Conservation (phyloP, 495 filamentous ascomycete species). For the Physcia stellaris region DNA sequence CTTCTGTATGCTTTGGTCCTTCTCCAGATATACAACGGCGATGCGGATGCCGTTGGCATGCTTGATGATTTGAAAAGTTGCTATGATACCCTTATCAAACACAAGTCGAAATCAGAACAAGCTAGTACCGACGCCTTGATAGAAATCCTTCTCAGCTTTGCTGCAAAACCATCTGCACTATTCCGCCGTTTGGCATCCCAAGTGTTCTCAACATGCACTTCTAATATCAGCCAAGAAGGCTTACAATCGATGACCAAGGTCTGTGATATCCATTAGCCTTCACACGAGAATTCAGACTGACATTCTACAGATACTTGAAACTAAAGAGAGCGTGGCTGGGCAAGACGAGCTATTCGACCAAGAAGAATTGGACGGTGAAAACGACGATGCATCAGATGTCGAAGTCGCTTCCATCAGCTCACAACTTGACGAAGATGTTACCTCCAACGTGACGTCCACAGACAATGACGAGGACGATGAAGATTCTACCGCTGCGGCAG, state of each 20-base stretch:
- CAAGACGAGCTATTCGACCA: conserved; percentile 78
- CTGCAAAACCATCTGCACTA: conserved; percentile 71
- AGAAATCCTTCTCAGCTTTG: conserved; percentile 76
- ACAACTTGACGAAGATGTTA: conserved; percentile 22
- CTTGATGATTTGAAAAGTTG: conserved; percentile 61
- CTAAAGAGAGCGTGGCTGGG: conserved; percentile 68
- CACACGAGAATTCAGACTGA: conserved; percentile 6
- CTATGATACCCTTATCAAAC: conserved; percentile 45
- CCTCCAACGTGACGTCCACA: conserved; percentile 19
- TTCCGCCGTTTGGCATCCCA: conserved; percentile 77
- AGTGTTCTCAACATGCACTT: conserved; percentile 69
- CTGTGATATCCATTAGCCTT: background rate
- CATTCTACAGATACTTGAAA: conserved; percentile 46
- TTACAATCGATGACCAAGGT: conserved; percentile 52
- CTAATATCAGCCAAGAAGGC: conserved; percentile 52
- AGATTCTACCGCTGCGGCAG: conserved; percentile 33
- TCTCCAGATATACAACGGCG: conserved; percentile 78
- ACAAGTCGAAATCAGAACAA: conserved; percentile 37
- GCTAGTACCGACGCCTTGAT: conserved; percentile 64
- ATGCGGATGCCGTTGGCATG: conserved; percentile 65
- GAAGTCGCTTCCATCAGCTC: conserved; percentile 24
- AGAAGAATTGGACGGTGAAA: conserved; percentile 40
- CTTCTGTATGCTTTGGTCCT: conserved; percentile 77
- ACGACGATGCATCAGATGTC: conserved; percentile 24
- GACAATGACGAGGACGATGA: conserved; percentile 20